Conservation (phyloP, 345 rosid genomes). For the Gynandropsis gynandra region DNA sequence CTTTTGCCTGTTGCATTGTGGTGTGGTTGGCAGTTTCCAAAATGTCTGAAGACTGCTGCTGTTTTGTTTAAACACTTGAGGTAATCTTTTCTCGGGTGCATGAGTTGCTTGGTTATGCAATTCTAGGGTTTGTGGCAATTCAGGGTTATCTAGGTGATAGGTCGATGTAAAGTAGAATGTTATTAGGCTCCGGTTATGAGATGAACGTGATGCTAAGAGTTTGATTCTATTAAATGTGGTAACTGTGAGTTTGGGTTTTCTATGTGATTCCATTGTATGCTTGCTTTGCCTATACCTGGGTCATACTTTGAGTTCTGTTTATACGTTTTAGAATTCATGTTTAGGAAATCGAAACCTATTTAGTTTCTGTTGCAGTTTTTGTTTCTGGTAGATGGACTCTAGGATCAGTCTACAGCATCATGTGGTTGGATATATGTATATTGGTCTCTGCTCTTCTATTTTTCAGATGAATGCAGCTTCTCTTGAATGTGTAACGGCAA, state of each 20-base stretch:
- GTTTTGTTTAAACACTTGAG: constrained; percentile 72
- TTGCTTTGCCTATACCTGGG: constrained; percentile 1
- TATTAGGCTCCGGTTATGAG: constrained; percentile 4
- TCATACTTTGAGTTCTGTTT: neutral
- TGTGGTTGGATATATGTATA: too few relatives aligned
- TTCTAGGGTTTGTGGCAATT: neutral
- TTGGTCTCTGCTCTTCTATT: too few relatives aligned
- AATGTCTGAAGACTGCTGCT: constrained; percentile 46
- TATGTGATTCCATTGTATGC: constrained; percentile 4
- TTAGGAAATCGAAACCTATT: neutral
- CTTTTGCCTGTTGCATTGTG: constrained; percentile 55
- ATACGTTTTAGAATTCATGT: constrained; percentile 3
- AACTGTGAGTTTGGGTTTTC: neutral
- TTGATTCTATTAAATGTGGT: too few relatives aligned
- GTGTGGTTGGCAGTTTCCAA: constrained; percentile 88
- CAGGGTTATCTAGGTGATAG: neutral
- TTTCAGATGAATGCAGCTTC: too few relatives aligned
- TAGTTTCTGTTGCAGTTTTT: constrained; percentile 4
- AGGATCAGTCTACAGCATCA: too few relatives aligned
- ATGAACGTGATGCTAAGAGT: constrained; percentile 8
- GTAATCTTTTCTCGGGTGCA: constrained; percentile 27
- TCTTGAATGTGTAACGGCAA: too few relatives aligned
- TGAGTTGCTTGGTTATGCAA: constrained; percentile 1
- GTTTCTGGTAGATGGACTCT: neutral
- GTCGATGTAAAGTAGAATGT: neutral